Evolutionary conservation across 345 rosid genomes (phyloP).

Genomic region (Alliaria petiolata): DNA sequence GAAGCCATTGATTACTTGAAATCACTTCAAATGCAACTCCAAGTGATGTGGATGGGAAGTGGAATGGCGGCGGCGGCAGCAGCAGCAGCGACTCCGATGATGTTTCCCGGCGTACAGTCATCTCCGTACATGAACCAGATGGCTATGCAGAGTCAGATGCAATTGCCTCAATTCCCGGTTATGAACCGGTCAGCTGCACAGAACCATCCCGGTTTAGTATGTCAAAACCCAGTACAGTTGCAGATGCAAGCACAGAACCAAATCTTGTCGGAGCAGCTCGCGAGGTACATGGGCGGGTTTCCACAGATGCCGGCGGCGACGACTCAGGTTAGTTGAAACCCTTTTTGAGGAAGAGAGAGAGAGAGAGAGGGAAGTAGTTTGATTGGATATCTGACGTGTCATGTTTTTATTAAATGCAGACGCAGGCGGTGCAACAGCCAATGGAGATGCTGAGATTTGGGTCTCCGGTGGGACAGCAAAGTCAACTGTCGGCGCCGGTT

Average conservation of each 20-base stretch:
- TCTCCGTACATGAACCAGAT: constrained; percentile 44
- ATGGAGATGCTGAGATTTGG: constrained; percentile 44
- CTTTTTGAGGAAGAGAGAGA: neutral
- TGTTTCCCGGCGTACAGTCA: constrained; percentile 82
- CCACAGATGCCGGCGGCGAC: constrained; percentile 44
- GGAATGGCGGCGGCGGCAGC: constrained; percentile 60
- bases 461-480: constrained; percentile 38
- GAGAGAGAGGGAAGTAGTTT: neutral
- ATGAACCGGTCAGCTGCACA: constrained; percentile 40
- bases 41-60: constrained; percentile 97
- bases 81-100: constrained; percentile 51
- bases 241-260: constrained; percentile 40
- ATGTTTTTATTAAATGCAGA: constrained; percentile 33
- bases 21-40: constrained; percentile 91
- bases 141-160: constrained; percentile 52
- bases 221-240: constrained; percentile 39
- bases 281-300: constrained; percentile 48
- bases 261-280: constrained; percentile 48
- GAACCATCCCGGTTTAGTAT: constrained; percentile 41
- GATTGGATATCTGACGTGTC: neutral
- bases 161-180: constrained; percentile 42
- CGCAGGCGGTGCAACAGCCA: constrained; percentile 36
- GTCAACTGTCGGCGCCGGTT: constrained; percentile 36
- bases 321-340: constrained; percentile 42
- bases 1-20: constrained; percentile 92